A percentile compares a stretch with the other conserved stretches of the same genome.
Conservation (phyloP, 2,329 filamentous ascomycete species). For the Cordyceps cicadae region DNA sequence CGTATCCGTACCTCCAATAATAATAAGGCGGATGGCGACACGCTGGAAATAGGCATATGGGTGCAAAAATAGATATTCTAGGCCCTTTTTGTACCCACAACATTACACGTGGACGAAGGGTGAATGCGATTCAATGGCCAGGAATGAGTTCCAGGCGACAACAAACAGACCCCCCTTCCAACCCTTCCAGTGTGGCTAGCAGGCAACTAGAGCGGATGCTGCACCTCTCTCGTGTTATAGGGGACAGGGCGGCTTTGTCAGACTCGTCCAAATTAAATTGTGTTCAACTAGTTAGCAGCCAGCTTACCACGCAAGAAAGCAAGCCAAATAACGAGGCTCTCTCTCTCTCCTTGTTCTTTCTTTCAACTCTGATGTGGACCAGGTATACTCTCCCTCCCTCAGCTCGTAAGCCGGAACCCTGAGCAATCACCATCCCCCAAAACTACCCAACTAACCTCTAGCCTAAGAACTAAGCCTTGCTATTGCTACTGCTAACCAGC, state of each 20-base stretch:
- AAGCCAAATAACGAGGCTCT: not conserved
- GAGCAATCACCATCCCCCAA: not conserved
- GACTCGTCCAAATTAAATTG: not conserved
- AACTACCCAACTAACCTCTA: not conserved
- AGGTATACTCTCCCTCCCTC: not conserved
- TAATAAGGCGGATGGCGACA: too few relatives aligned
- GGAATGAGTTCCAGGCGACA: not conserved
- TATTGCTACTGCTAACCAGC: not conserved
- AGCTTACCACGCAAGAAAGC: not conserved
- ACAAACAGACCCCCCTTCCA: not conserved
- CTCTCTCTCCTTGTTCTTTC: not conserved
- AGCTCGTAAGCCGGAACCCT: not conserved
- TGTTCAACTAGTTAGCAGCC: not conserved
- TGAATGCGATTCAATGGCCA: too few relatives aligned
- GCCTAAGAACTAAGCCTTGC: not conserved
- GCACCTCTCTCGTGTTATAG: not conserved
- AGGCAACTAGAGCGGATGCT: not conserved
- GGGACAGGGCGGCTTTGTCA: not conserved
- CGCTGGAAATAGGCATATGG: not conserved
- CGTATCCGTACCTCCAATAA: not conserved
- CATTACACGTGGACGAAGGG: too few relatives aligned
- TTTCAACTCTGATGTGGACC: not conserved
- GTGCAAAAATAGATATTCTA: too few relatives aligned
- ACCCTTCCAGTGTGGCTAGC: slow-evolving; percentile 7
- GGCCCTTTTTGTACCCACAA: too few relatives aligned